phyloP scores from a whole-genome alignment of 176 grass and related monocot species.

The Phoenix dactylifera region DNA sequence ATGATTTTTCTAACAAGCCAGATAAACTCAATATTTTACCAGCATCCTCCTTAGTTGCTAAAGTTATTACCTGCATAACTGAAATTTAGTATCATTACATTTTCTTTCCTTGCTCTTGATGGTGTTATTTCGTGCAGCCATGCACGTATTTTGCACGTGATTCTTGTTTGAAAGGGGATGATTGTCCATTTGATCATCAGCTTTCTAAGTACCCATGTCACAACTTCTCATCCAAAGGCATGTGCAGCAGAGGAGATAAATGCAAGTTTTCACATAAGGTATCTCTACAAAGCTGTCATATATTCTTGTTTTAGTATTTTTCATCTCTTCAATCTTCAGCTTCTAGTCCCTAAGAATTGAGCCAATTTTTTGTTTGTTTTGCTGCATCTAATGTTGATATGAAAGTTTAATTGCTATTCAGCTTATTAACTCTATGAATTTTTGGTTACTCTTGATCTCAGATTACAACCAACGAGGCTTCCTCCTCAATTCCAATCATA shows the following conservation, averaged over 20 bases:
- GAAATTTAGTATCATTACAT: too few species aligned
- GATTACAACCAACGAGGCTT: constrained; percentile 37
- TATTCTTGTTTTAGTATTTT: background rate
- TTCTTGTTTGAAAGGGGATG: constrained; percentile 91
- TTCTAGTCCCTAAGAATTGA: background rate
- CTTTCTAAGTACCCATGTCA: constrained; percentile 85
- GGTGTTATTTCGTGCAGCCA: constrained; percentile 37
- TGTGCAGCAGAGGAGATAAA: constrained; percentile 63
- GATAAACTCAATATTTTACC: too few species aligned
- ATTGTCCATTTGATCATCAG: constrained; percentile 88
- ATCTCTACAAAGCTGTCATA: background rate
- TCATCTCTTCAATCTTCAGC: background rate
- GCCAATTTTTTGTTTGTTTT: constrained; percentile 8
- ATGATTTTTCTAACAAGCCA: too few species aligned
- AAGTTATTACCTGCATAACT: too few species aligned
- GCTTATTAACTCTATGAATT: constrained; percentile 3
- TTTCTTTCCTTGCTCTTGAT: constrained; percentile 8
- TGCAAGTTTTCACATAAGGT: constrained; percentile 98
- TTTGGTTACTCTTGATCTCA: constrained; percentile 18
- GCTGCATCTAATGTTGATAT: background rate
- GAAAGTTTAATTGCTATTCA: constrained; percentile 2
- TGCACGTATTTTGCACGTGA: constrained; percentile 75
- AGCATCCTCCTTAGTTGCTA: too few species aligned
- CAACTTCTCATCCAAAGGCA: constrained; percentile 61
- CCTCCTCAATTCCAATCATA: constrained; percentile 22